Evolutionary conservation across 352 stramenopile species (phyloP).

Genomic region (Phytophthora macrochlamydospora): DNA sequence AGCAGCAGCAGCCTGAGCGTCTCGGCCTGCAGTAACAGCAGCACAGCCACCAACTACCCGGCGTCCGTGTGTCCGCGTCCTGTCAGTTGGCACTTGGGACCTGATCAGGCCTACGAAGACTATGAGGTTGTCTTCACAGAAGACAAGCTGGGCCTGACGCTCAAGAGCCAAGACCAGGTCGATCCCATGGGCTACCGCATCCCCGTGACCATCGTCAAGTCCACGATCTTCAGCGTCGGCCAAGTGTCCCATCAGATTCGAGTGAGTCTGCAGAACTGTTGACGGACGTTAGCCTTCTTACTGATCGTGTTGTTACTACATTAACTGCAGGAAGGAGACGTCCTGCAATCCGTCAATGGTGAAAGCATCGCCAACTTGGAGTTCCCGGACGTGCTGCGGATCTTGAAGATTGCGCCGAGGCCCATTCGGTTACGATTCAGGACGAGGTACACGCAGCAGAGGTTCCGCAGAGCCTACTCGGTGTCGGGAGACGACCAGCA

Average conservation of each 20-base stretch:
- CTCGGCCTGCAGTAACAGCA: slow-evolving; percentile 39
- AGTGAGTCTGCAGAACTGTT: slow-evolving; percentile 22
- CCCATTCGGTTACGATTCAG: slow-evolving; percentile 75
- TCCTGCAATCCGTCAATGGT: slow-evolving; percentile 72
- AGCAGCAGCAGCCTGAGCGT: slow-evolving; percentile 42
- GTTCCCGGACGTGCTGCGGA: slow-evolving; percentile 66
- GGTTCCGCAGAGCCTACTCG: slow-evolving; percentile 15
- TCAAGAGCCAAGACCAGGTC: slow-evolving; percentile 43
- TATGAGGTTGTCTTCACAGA: slow-evolving; percentile 62
- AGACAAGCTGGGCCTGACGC: slow-evolving; percentile 61
- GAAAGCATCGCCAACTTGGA: slow-evolving; percentile 68
- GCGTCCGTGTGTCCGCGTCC: slow-evolving; percentile 6
- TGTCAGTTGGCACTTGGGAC: slow-evolving; percentile 23
- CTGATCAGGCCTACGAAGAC: slow-evolving; percentile 39
- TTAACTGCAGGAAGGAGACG: slow-evolving; percentile 60
- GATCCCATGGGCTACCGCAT: slow-evolving; percentile 29
- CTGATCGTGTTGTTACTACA: slow-evolving; percentile 1
- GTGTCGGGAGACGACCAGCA: slow-evolving; percentile 27
- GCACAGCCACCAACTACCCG: slow-evolving; percentile 30
- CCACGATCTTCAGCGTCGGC: slow-evolving; percentile 47
- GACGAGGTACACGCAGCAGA: slow-evolving; percentile 25
- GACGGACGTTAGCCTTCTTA: slow-evolving; percentile 6
- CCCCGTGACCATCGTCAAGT: slow-evolving; percentile 58
- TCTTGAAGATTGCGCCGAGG: slow-evolving; percentile 71
- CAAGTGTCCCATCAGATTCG: slow-evolving; percentile 62